These are phyloP conservation scores for Sindora glabra DNA, from an alignment of 306 rosid genomes.

Conservation along the genomic window DNA sequence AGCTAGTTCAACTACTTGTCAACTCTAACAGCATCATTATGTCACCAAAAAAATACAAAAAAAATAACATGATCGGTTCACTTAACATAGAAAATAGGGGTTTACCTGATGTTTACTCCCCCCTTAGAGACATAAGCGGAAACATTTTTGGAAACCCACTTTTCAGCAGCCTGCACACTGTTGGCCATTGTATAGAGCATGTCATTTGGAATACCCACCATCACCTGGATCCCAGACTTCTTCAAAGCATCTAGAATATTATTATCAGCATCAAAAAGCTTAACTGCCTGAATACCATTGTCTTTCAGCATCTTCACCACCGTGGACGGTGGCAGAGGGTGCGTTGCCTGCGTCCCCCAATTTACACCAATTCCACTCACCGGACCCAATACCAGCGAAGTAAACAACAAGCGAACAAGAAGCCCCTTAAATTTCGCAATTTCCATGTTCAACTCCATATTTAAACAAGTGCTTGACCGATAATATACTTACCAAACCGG, in stretches of 20 bases:
- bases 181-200: conserved; percentile 63
- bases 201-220: conserved; percentile 95
- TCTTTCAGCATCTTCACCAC: conserved; percentile 74
- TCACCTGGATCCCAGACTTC: conserved; percentile 79
- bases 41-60: too few species aligned
- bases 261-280: conserved; percentile 85
- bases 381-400: conserved; percentile 21
- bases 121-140: conserved; percentile 56
- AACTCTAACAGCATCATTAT: too few species aligned
- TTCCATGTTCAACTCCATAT: conserved; percentile 33
- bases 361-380: conserved; percentile 82
- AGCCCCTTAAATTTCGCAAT: conserved; percentile 15
- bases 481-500: background rate
- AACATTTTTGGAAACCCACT: conserved; percentile 83
- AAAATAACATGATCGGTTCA: too few species aligned
- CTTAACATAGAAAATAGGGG: too few species aligned
- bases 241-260: conserved; percentile 43
- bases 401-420: conserved; percentile 17
- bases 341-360: conserved; percentile 83
- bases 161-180: conserved; percentile 58
- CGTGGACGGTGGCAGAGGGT: conserved; percentile 57
- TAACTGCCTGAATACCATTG: conserved; percentile 78
- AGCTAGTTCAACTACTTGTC: too few species aligned
- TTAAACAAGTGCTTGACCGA: too few species aligned
- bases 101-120: conserved; percentile 72